phyloP scores from a whole-genome alignment of 495 filamentous ascomycete species.

The Tuber umbilicatum region DNA sequence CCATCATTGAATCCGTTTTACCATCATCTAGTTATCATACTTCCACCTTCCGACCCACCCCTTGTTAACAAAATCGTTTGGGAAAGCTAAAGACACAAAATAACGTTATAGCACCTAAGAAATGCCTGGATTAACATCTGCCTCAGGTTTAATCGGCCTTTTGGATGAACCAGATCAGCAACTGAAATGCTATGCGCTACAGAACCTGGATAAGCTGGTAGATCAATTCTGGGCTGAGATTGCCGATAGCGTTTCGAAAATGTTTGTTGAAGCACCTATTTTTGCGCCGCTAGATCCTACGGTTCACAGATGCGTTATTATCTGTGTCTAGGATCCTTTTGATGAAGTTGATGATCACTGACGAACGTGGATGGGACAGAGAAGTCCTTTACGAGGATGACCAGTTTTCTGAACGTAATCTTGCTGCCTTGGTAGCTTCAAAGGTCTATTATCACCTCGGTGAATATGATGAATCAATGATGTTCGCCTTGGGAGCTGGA shows the following conservation, averaged over 20 bases:
- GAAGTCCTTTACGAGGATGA: conserved; percentile 98
- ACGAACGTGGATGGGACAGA: conserved; percentile 48
- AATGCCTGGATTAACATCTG: conserved; percentile 93
- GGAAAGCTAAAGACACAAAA: conserved; percentile 34
- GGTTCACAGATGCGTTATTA: conserved; percentile 7
- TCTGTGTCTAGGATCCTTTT: conserved; percentile 6
- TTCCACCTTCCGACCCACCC: conserved; percentile 4
- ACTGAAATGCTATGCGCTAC: conserved; percentile 86
- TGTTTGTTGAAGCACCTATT: conserved; percentile 55
- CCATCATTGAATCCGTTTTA: conserved; percentile 20
- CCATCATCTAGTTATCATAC: conserved; percentile 27
- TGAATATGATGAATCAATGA: conserved; percentile 99
- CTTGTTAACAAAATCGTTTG: conserved; percentile 4
- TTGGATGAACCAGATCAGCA: conserved; percentile 88
- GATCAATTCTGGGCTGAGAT: conserved; percentile 97
- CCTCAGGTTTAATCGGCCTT: conserved; percentile 89
- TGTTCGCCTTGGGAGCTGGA: conserved; percentile 89
- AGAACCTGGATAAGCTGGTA: conserved; percentile 89
- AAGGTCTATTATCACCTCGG: conserved; percentile 99
- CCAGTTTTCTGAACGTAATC: conserved; percentile 82
- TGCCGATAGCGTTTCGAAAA: conserved; percentile 80
- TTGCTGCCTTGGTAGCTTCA: conserved; percentile 87
- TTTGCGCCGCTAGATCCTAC: conserved; percentile 8
- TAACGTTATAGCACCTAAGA: conserved; percentile 14
- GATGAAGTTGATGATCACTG: conserved; percentile 21